Evolutionary conservation across 148 eudicot genomes (phyloP).

Genomic region (Silene latifolia): DNA sequence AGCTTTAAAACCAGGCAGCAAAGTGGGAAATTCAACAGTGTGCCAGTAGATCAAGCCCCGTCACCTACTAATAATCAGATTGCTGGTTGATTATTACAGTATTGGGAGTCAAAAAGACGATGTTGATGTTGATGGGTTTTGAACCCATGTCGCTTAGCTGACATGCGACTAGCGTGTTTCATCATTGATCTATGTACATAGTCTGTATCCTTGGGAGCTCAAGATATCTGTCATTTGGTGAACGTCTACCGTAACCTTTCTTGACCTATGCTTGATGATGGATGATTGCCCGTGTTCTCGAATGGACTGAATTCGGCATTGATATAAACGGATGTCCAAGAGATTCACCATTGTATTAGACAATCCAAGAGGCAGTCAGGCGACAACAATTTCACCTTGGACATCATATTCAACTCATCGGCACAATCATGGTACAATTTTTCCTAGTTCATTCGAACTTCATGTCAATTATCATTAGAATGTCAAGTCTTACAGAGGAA

Average conservation of each 20-base stretch:
- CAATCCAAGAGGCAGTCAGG: constrained; percentile 11
- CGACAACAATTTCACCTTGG: not conserved
- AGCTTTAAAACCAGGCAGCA: constrained; percentile 58
- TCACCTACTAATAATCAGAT: constrained; percentile 38
- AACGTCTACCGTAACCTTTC: no score
- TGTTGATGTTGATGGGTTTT: not conserved
- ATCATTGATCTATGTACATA: constrained; percentile 13
- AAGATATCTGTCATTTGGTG: constrained; percentile 6
- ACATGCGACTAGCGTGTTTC: no score
- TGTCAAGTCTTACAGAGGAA: constrained; percentile 8
- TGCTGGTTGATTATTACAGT: not conserved
- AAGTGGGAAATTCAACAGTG: constrained; percentile 59
- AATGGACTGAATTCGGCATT: constrained; percentile 4
- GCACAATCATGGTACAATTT: constrained; percentile 23
- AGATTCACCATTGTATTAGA: not conserved
- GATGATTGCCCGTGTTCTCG: not conserved
- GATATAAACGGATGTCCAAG: constrained; percentile 6
- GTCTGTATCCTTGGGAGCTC: constrained; percentile 11
- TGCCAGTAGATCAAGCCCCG: constrained; percentile 36
- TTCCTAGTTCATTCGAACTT: constrained; percentile 14
- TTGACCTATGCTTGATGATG: no score
- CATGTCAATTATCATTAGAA: not conserved
- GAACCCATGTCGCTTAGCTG: not conserved
- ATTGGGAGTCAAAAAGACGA: no score
- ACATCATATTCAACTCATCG: not conserved